phyloP scores from a whole-genome alignment of 352 stramenopile genomes.

The Phytophthora uliginosa region DNA sequence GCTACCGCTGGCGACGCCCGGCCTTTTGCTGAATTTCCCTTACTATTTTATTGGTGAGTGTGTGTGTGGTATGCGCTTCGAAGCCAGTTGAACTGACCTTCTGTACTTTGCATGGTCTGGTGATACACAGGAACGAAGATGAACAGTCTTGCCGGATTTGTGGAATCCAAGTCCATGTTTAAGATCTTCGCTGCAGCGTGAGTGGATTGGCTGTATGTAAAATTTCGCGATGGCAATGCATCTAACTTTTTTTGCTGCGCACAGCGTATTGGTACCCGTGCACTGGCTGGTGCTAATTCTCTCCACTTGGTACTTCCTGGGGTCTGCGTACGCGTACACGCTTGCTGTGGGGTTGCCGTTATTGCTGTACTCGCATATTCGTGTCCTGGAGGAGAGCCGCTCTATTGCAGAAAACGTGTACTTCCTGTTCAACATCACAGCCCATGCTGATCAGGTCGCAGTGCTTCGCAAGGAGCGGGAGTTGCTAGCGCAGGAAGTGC shows the following conservation, averaged over 20 bases:
- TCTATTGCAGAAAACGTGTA: constrained; percentile 83
- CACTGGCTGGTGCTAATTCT: constrained; percentile 78
- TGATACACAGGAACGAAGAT: constrained; percentile 61
- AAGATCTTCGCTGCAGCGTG: constrained; percentile 81
- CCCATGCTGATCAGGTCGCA: constrained; percentile 66
- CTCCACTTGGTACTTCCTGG: constrained; percentile 61
- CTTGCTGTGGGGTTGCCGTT: constrained; percentile 67
- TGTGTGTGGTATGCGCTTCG: neutral
- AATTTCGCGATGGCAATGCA: neutral
- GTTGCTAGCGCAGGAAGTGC: constrained; percentile 61
- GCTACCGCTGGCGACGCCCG: constrained; percentile 71
- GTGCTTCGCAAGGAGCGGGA: constrained; percentile 65
- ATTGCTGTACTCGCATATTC: constrained; percentile 83
- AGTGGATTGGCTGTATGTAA: constrained; percentile 18
- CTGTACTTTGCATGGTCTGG: neutral
- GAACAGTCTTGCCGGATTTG: constrained; percentile 71
- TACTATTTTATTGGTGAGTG: constrained; percentile 84
- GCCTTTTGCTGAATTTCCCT: constrained; percentile 76
- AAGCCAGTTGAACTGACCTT: neutral
- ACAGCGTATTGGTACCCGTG: constrained; percentile 71
- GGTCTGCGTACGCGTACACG: constrained; percentile 66
- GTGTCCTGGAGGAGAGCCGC: constrained; percentile 79
- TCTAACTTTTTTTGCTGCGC: constrained; percentile 15
- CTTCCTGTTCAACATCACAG: constrained; percentile 80
- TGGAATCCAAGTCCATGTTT: constrained; percentile 86